Conservation (phyloP, 2,329 filamentous ascomycete species). For the Ceratocystis alfenasii region DNA sequence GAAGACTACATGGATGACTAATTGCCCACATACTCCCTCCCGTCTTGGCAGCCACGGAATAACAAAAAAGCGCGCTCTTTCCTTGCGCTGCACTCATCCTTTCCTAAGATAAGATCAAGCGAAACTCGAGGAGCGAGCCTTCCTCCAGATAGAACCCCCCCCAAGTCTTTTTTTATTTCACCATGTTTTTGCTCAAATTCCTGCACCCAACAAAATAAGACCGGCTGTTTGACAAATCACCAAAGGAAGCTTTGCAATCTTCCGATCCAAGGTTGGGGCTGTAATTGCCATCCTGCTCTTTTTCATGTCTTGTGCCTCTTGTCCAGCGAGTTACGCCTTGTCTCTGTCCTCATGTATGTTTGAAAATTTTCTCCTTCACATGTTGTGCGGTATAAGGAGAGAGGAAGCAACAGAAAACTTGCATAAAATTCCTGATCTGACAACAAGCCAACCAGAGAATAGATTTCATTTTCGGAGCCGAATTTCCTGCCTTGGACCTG, state of each 20-base stretch:
- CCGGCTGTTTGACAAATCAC: too few relatives aligned
- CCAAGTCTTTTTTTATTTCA: neutral
- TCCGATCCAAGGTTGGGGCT: neutral
- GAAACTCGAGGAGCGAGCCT: neutral
- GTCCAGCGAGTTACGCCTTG: neutral
- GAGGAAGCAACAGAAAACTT: neutral
- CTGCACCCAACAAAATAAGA: too few relatives aligned
- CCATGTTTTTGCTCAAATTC: neutral
- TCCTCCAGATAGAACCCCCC: neutral
- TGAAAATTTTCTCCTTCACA: slow-evolving; percentile 10
- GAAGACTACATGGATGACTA: neutral
- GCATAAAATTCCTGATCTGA: slow-evolving; percentile 8
- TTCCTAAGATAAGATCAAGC: neutral
- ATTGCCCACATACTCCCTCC: neutral
- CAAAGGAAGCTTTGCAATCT: neutral
- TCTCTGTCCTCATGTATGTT: neutral
- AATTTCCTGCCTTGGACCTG: neutral
- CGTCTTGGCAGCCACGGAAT: slow-evolving; percentile 1
- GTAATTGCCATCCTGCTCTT: neutral
- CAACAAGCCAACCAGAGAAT: neutral
- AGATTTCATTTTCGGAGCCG: neutral
- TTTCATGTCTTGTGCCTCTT: neutral
- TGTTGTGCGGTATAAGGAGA: neutral
- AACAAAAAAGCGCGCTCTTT: slow-evolving; percentile 1
- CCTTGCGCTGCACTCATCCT: neutral